Evolutionary conservation across 139 green algal genomes (phyloP), one percentile per base, ranked within the genome.

Genomic region (Haematococcus lacustris): DNA sequence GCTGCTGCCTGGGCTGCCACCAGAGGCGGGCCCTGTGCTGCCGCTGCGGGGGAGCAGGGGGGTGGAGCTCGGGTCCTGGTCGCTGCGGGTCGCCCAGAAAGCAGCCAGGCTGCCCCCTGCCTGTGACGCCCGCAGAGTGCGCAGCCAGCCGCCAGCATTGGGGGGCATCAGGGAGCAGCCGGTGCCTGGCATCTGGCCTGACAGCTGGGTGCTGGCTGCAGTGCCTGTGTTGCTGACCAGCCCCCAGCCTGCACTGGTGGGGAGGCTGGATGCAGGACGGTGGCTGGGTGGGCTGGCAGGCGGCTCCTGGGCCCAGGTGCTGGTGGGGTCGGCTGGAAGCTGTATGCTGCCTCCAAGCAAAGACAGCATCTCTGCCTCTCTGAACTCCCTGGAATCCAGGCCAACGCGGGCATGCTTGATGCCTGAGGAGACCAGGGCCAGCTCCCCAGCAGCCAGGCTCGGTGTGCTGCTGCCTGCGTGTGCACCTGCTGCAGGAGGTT

Each of bases 331-430:
- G n/a, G n/a, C n/a, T n/a, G n/a, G n/a, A n/a, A 64, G 53, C 26
- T 35, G 53, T 26, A 64, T 64, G 53, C 33, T 69, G 43, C 67
- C 67, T 38, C 64, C 74, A n/a, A 80, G 63, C 38, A 84, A 66
- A 47, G 80, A 7, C 28, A 66, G 66, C 78, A 84, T 84, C 74
- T 84, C 78, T 3, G 80, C 60, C 53, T 85, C 75, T 0, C 43
- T 51, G 50, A 85, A 85, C 57, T 85, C 79, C 2, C 72, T 63
- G 5, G 76, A 82, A 33, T 85, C 80, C 32, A 85, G 50, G 28
- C 80, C 80, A 28, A 85, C 80, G 3, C 80, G 72, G 3, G 76
- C 80, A 39, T 79, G 76, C 64, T 85, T 85, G 57, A 85, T 85
- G 53, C 75, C 75, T 7, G 62, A 47, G 17, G 59, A 32, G 21